Base-by-base conservation (phyloP, 2,329 filamentous ascomycete genomes). In the Diaporthe sp. region DNA sequence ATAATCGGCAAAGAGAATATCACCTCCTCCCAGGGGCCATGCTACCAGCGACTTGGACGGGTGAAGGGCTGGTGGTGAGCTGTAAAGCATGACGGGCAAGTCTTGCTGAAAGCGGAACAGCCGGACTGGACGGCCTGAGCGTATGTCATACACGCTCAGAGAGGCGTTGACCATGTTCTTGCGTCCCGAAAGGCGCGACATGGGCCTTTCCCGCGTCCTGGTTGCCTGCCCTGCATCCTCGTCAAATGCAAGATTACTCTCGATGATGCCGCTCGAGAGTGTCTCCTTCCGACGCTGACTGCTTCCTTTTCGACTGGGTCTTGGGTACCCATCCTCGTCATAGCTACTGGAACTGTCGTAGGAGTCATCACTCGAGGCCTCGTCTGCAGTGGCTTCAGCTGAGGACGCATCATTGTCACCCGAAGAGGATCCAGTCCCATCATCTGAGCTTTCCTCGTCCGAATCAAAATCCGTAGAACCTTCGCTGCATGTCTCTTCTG, bases 401-500 rank as follows among this genome's bases (percentile, higher is more conserved):
- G 53, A 28, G 0, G 53, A 28, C 4, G 25, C 13, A 4, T 31
- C 25, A 17, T 31, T 13, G 2, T 17, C 25, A 19, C 4, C 4
- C 6, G 53, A 31, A 13, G 53, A 28, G 25, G 25, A 4, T 25
- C 19, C 53, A 55, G 25, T 17, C 17, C n/a, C n/a, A 4, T 31
- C 25, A 12, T 55, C 53, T 31, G 53, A 55, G 13, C 25, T 31
- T 10, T 55, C 53, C 53, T 55, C 53, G 13, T 10, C n/a, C 25
- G 53, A 31, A 55, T 55, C 53, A 7, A 31, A 3, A 1, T 31
- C 53, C n/a, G 53, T 28, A 13, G 53, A 28, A 17, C 25, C 53
- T 55, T 55, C 53, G 25, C 53, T 55, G 53, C 53, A 55, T 31
- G 53, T 55, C 12, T 55, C 53, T 55, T 55, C 53, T 55, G 53